Evolutionary conservation across 164 flowering plant species (phyloP), one percentile per base, ranked within the genome.

Genomic region (Vitis labrusca): DNA sequence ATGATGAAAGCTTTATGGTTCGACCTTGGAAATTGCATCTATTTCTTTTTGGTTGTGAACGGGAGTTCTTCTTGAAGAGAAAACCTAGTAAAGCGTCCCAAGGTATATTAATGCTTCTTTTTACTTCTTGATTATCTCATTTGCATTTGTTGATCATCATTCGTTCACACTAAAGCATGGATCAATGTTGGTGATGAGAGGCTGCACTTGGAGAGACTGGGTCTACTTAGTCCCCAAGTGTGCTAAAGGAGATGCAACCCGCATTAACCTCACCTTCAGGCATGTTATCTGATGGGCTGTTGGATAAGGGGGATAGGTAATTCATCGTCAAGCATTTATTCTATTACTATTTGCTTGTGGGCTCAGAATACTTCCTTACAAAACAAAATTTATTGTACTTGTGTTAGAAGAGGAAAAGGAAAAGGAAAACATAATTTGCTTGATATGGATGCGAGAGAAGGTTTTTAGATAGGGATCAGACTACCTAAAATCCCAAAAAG

Each of bases 191-290:
- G 88, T 92, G 54, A 94, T 92, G 98, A 86, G 80, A 73, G 97
- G 97, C 52, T 74, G 86, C 78, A 89, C 91, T 14, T 97, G 91
- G 65, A 74, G 97, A 68, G 95, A 92, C 75, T 92, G 97, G 97
- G 15, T 87, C 10, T 97, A 91, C 68, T 94, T 93, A 0, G 92
- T 92, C 19, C 97, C 97, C 10, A 92, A 91, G 77, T 92, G 97
- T 50, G 86, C 85, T 16, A 92, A 85, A 80, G 92, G 85, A 13
- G 89, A 81, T 29, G 71, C 88, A n/a, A 72, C 79, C 11, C 77
- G 98, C 58, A 90, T 92, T 69, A 94, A 92, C 77, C 97, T 94
- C 70, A 94, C 99, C 23, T 94, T 92, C 79, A 86, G 99, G 73
- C 84, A 9, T 63, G 84, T 89, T 47, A n/a, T 86, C 12, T 80